Conservation (phyloP, 2,329 filamentous ascomycete species). For the Setomelanomma holmii region DNA sequence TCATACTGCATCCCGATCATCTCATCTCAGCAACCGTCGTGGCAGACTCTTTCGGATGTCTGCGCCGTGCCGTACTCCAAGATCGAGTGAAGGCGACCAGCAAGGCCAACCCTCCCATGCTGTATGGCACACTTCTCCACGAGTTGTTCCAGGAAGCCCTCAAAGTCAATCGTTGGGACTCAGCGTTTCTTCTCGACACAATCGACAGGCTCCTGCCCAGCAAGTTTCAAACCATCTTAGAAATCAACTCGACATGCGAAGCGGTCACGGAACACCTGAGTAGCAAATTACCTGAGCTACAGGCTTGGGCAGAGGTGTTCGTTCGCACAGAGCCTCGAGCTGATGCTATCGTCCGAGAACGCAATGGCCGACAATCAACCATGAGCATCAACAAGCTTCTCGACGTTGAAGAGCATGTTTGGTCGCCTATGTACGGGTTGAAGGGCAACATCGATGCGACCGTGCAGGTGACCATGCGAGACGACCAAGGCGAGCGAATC, state of each 20-base stretch:
- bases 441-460: slow-evolving; percentile 99
- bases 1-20: slow-evolving; percentile 94
- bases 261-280: slow-evolving; percentile 80
- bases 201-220: slow-evolving; percentile 74
- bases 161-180: slow-evolving; percentile 81
- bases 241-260: slow-evolving; percentile 76
- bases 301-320: slow-evolving; percentile 83
- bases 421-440: slow-evolving; percentile 96
- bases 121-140: slow-evolving; percentile 93
- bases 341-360: slow-evolving; percentile 78
- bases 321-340: slow-evolving; percentile 73
- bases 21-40: slow-evolving; percentile 94
- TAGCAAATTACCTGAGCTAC: slow-evolving; percentile 82
- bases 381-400: slow-evolving; percentile 93
- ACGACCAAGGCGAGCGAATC: slow-evolving; percentile 69
- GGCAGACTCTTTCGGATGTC: slow-evolving; percentile 93
- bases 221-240: slow-evolving; percentile 88
- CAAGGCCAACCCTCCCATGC: slow-evolving; percentile 77
- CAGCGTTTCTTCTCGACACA: slow-evolving; percentile 67
- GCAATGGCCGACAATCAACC: slow-evolving; percentile 75
- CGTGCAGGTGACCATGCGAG: slow-evolving; percentile 82
- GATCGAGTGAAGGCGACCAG: slow-evolving; percentile 92
- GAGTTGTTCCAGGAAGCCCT: slow-evolving; percentile 94
- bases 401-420: slow-evolving; percentile 96
- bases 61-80: slow-evolving; percentile 88